Evolutionary conservation across 129 eudicot genomes (phyloP), one percentile per base, ranked within the genome.

Genomic region (Chrysanthemum seticuspe): DNA sequence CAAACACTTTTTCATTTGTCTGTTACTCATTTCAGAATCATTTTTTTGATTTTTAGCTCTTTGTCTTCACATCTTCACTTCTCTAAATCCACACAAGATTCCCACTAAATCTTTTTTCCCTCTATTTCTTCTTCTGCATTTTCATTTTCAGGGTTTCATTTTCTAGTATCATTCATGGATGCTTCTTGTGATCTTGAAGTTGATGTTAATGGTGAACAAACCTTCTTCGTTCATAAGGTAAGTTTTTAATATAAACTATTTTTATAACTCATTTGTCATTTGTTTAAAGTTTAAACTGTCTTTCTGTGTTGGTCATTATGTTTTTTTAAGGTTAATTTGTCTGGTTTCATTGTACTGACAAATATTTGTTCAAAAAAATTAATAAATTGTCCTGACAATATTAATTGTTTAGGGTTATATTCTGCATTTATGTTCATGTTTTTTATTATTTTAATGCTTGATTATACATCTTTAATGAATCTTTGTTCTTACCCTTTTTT

Each of bases 191-290:
- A 74, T 81, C 89, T 91, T 79, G 80, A 91, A 80, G 91, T 91
- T 67, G 93, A 91, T 83, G 97, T 91, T 79, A 91, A 91, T 85
- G 97, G 97, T 3, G 89, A 91, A 83, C 89, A 87, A 77, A 69
- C 81, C 65, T 87, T 91, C 85, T 76, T 86, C 74, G 68, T 91
- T 60, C 79, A 88, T 73, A 82, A 88, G 97, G 97, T 88, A 69
- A 40, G 15, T 72, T 23, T 55, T 56, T 12, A 67, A 48, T 79
- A 72, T 58, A 51, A 36, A 21, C 1, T 53, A 53, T 14, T 53
- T 14, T 53, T 13, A 14, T 13, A 14, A 25, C 74, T 25, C 12
- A 15, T 59, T 62, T 57, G 66, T 47, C 10, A 13, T 6, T 6
- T 40, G 47, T 40, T 40, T 40, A 45, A 67, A 29, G 34, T 18